phyloP scores from a whole-genome alignment of 441 rosid species.

The Flueggea neowawraea region DNA sequence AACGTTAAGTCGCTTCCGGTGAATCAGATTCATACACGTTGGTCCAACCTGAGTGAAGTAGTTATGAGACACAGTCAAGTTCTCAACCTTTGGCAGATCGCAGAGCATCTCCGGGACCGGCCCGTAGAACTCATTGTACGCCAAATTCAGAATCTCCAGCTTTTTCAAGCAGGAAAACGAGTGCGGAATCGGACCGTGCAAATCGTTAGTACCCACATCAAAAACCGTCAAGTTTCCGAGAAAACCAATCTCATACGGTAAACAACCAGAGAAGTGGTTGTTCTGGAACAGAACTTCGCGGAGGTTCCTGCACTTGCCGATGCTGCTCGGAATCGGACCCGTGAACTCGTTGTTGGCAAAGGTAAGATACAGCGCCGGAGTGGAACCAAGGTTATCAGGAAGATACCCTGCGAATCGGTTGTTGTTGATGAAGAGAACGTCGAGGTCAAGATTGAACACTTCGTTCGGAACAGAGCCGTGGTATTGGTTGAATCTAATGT shows the following conservation, averaged over 20 bases:
- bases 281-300: slow-evolving; percentile 43
- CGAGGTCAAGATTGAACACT: slow-evolving; percentile 33
- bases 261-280: slow-evolving; percentile 40
- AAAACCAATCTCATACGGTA: slow-evolving; percentile 48
- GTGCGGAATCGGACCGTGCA: slow-evolving; percentile 48
- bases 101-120: slow-evolving; percentile 49
- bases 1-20: slow-evolving; percentile 29
- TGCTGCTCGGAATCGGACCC: slow-evolving; percentile 37
- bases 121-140: slow-evolving; percentile 36
- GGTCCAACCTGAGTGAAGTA: slow-evolving; percentile 55
- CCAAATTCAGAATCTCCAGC: slow-evolving; percentile 32
- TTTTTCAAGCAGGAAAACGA: slow-evolving; percentile 43
- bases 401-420: slow-evolving; percentile 26
- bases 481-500: slow-evolving; percentile 40
- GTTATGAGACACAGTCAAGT: slow-evolving; percentile 33
- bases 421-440: slow-evolving; percentile 49
- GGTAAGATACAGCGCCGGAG: slow-evolving; percentile 38
- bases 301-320: slow-evolving; percentile 29
- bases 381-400: slow-evolving; percentile 36
- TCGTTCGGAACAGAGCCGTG: slow-evolving; percentile 25
- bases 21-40: slow-evolving; percentile 34
- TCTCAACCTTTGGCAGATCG: slow-evolving; percentile 27
- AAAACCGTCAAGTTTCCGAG: slow-evolving; percentile 28
- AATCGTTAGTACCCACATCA: slow-evolving; percentile 32
- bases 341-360: slow-evolving; percentile 49